Percentiles rank a stretch among this genome's conserved stretches.
phyloP scores from a whole-genome alignment of 2,329 filamentous ascomycete species.

The Apiospora hydei region DNA sequence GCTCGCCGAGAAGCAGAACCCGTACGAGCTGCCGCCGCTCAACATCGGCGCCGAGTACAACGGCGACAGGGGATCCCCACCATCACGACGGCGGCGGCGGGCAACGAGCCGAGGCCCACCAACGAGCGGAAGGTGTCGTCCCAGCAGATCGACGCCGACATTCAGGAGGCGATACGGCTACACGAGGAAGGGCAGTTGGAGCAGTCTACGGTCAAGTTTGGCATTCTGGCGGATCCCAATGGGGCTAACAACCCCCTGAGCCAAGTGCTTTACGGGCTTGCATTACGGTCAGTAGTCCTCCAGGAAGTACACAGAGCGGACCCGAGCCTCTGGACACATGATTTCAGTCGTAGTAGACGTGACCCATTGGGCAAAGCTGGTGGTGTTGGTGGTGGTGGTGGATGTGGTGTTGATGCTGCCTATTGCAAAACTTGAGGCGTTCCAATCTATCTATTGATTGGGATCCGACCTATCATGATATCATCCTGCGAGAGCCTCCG shows the following conservation, averaged over 20 bases:
- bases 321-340: not conserved
- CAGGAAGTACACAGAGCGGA: not conserved
- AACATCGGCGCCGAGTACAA: not conserved
- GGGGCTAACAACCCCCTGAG: conserved; percentile 92
- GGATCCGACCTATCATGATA: not conserved
- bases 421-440: not conserved
- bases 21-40: conserved; percentile 31
- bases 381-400: not conserved
- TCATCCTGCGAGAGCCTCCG: not conserved
- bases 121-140: conserved; percentile 50
- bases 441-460: not conserved
- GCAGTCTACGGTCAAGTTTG: conserved; percentile 85
- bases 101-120: conserved; percentile 29
- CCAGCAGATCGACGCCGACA: conserved; percentile 70
- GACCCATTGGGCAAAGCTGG: not conserved
- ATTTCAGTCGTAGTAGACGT: not conserved
- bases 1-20: conserved; percentile 37
- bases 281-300: conserved; percentile 69
- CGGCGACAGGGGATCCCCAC: not conserved
- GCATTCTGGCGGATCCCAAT: conserved; percentile 78
- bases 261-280: conserved; percentile 94
- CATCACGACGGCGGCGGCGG: not conserved
- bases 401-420: not conserved
- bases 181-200: conserved; percentile 86
- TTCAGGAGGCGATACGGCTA: conserved; percentile 93